Evolutionary conservation across 306 rosid genomes (phyloP), one percentile per base, ranked within the genome.

Genomic region (Vigna trinervia): DNA sequence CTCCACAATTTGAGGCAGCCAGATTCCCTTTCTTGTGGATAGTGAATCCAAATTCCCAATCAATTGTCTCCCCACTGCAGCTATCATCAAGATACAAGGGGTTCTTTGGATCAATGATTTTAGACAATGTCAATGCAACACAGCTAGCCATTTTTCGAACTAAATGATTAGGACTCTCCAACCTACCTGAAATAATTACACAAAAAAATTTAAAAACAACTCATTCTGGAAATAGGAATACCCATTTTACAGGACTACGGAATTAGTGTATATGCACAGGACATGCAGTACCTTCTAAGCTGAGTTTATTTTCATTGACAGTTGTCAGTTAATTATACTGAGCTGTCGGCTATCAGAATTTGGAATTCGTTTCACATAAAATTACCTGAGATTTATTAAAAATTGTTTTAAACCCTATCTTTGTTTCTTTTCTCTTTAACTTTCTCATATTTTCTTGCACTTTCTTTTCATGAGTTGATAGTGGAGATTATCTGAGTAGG

Each of bases 61-160:
- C 93, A 74, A 95, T 87, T 79, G 84, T 81, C 76, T 87, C 93
- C 71, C 77, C 92, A 56, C 32, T 63, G 85, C 85, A 89, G 82
- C 93, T 92, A 73, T 92, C 97, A 68, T 95, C 98, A 81, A 92
- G 96, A 83, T 89, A 90, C 64, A 95, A 77, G 77, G 97, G 97
- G 88, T 92, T 95, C 83, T 90, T 85, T 30, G 97, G 98, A 85
- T 95, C 98, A 72, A 95, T 87, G 67, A 90, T 90, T 91, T 85
- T 92, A 70, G 98, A 95, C 84, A 95, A 88, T 64, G 71, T 89
- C 74, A 95, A 84, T 80, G 98, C 98, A 83, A 95, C 77, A 76
- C 63, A 52, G 75, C 96, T 82, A 78, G 98, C 93, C 98, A 92
- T 95, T 88, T 88, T 95, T 48, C 98, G 90, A 71, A 89, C 85